These are phyloP conservation scores for Globisporangium okanoganense DNA, from an alignment of 352 stramenopile species.

Conservation along the genomic window DNA sequence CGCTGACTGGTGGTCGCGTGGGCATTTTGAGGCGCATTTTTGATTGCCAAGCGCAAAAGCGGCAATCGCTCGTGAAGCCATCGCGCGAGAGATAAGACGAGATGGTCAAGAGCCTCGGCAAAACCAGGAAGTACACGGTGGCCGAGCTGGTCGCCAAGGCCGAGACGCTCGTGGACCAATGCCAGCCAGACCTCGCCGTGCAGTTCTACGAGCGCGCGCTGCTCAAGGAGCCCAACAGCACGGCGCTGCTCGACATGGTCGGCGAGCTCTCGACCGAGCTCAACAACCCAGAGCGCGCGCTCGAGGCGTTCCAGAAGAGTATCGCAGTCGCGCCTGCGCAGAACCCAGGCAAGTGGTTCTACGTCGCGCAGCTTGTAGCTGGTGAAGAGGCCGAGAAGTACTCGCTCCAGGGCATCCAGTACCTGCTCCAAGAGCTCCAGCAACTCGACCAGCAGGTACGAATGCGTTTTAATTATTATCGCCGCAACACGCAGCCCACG, in stretches of 20 bases:
- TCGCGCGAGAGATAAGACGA: neutral
- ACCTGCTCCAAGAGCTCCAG: slow-evolving; percentile 59
- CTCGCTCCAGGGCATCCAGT: slow-evolving; percentile 63
- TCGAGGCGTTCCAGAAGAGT: slow-evolving; percentile 69
- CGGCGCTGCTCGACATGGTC: slow-evolving; percentile 67
- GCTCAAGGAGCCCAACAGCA: slow-evolving; percentile 62
- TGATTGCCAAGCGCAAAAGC: slow-evolving; percentile 4
- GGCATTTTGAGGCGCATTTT: slow-evolving; percentile 7
- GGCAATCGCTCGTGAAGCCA: slow-evolving; percentile 2
- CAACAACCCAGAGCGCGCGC: slow-evolving; percentile 71
- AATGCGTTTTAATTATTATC: neutral
- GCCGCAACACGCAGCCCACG: too few relatives aligned
- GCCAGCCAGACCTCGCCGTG: slow-evolving; percentile 76
- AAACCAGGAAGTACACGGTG: slow-evolving; percentile 43
- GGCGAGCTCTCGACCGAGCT: slow-evolving; percentile 83
- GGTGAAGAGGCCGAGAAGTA: slow-evolving; percentile 73
- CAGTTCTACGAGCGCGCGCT: slow-evolving; percentile 84
- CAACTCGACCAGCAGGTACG: slow-evolving; percentile 22
- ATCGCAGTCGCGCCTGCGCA: slow-evolving; percentile 57
- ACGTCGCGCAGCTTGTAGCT: slow-evolving; percentile 72
- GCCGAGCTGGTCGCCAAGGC: slow-evolving; percentile 79
- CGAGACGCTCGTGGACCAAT: slow-evolving; percentile 81
- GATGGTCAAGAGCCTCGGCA: slow-evolving; percentile 31
- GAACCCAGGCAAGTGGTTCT: slow-evolving; percentile 85
- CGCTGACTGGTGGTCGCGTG: slow-evolving; percentile 15